phyloP scores from a whole-genome alignment of 2,329 filamentous ascomycete species.

The Hirsutella rhossiliensis region DNA sequence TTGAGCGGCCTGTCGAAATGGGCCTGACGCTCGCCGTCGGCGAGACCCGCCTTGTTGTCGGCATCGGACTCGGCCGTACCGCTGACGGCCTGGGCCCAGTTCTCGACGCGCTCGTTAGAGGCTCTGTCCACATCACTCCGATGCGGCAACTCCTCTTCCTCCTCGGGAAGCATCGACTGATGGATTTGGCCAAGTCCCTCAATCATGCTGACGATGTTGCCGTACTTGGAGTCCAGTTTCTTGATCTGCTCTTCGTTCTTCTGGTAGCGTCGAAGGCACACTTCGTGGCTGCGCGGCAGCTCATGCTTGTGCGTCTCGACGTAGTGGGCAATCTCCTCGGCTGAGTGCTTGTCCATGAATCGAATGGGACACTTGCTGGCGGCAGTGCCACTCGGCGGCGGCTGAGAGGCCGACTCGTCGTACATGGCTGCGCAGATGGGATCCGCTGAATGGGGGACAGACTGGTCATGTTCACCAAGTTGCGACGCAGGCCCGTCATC shows the following conservation, averaged over 20 bases:
- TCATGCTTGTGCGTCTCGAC: constrained; percentile 94
- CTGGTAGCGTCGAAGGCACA: constrained; percentile 84
- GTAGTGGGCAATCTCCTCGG: constrained; percentile 86
- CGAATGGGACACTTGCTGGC: constrained; percentile 76
- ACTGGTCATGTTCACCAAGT: constrained; percentile 20
- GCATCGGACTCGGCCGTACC: constrained; percentile 29
- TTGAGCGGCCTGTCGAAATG: constrained; percentile 78
- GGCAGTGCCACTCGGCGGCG: constrained; percentile 34
- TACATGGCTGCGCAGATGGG: constrained; percentile 54
- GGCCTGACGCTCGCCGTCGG: constrained; percentile 49
- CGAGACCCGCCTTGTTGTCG: constrained; percentile 25
- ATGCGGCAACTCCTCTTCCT: constrained; percentile 30
- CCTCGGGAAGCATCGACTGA: constrained; percentile 66
- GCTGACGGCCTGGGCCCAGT: constrained; percentile 73
- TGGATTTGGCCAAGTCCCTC: constrained; percentile 80
- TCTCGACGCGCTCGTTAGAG: constrained; percentile 64
- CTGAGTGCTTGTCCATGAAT: constrained; percentile 82
- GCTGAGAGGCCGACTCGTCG: constrained; percentile 45
- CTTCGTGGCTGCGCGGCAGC: constrained; percentile 82
- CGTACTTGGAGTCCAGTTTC: constrained; percentile 89
- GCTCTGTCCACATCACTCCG: constrained; percentile 33
- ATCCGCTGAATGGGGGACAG: constrained; percentile 39
- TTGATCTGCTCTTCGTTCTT: constrained; percentile 74
- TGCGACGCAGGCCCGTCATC: constrained; percentile 12
- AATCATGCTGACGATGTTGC: constrained; percentile 87